A percentile compares a stretch with the other conserved stretches of the same genome.
Conservation (phyloP, 495 filamentous ascomycete species). For the Penicillium verhagenii region DNA sequence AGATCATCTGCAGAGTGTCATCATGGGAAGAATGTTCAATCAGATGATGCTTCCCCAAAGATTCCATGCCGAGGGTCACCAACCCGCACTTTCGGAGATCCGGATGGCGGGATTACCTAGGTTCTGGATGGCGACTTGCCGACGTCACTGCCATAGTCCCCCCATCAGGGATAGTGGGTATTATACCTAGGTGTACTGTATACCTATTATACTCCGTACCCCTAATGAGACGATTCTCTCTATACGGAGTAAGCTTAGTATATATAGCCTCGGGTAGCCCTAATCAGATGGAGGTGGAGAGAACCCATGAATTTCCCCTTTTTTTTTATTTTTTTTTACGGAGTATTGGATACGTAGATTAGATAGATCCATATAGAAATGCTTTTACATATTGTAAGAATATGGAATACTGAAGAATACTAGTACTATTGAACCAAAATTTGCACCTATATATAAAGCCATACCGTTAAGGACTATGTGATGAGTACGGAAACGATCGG, state of each 20-base stretch:
- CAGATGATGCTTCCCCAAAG: neutral
- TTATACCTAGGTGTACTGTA: neutral
- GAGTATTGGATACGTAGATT: too few relatives aligned
- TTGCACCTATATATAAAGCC: too few relatives aligned
- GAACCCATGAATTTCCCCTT: too few relatives aligned
- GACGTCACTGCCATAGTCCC: conserved; percentile 35
- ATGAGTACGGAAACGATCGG: conserved; percentile 6
- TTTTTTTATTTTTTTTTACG: too few relatives aligned
- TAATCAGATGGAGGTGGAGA: conserved; percentile 6
- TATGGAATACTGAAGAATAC: too few relatives aligned
- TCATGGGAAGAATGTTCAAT: neutral
- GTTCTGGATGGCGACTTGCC: conserved; percentile 34
- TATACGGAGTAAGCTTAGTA: too few relatives aligned
- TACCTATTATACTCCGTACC: too few relatives aligned
- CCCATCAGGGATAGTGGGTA: conserved; percentile 7
- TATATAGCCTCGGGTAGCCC: neutral
- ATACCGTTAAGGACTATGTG: too few relatives aligned
- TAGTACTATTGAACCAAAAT: too few relatives aligned
- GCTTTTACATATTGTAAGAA: too few relatives aligned
- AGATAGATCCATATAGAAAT: too few relatives aligned
- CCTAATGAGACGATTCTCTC: neutral
- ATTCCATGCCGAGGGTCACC: conserved; percentile 15
- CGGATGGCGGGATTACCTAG: conserved; percentile 22
- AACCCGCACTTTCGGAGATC: conserved; percentile 10
- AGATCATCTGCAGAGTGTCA: neutral